phyloP scores from a whole-genome alignment of 2,329 filamentous ascomycete species.

The Trichoderma gracile region DNA sequence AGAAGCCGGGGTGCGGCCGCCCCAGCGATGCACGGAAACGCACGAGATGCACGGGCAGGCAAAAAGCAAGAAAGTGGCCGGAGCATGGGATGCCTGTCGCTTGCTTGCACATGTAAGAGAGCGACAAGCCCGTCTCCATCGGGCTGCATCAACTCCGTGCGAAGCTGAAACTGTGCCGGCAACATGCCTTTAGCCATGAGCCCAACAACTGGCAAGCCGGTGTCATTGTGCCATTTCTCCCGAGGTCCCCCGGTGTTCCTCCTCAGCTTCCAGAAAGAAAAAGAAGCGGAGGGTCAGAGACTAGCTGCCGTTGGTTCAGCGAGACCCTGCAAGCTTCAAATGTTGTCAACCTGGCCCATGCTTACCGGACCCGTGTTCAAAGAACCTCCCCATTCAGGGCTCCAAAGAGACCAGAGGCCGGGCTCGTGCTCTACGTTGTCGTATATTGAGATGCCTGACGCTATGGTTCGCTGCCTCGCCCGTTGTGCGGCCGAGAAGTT shows the following conservation, averaged over 20 bases:
- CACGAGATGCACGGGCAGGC: neutral
- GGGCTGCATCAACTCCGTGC: constrained; percentile 19
- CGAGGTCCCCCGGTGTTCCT: constrained; percentile 18
- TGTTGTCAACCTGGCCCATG: neutral
- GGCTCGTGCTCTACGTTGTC: neutral
- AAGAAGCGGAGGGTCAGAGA: constrained; percentile 3
- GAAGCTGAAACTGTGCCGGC: constrained; percentile 17
- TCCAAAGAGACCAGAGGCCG: neutral
- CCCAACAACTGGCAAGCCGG: neutral
- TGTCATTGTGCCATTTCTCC: neutral
- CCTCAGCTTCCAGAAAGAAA: constrained; percentile 22
- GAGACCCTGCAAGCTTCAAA: constrained; percentile 1
- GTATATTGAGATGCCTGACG: neutral
- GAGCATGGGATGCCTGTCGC: constrained; percentile 6
- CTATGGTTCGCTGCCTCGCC: neutral
- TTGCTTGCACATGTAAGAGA: neutral
- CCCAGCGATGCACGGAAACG: constrained; percentile 10
- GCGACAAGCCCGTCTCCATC: neutral
- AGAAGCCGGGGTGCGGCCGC: neutral
- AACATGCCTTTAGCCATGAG: constrained; percentile 2
- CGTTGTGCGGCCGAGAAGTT: neutral
- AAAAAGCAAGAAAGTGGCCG: neutral
- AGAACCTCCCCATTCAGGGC: neutral
- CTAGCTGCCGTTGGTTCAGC: constrained; percentile 19
- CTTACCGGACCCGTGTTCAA: neutral